Evolutionary conservation across 345 rosid species (phyloP).

Genomic region (Adansonia digitata): DNA sequence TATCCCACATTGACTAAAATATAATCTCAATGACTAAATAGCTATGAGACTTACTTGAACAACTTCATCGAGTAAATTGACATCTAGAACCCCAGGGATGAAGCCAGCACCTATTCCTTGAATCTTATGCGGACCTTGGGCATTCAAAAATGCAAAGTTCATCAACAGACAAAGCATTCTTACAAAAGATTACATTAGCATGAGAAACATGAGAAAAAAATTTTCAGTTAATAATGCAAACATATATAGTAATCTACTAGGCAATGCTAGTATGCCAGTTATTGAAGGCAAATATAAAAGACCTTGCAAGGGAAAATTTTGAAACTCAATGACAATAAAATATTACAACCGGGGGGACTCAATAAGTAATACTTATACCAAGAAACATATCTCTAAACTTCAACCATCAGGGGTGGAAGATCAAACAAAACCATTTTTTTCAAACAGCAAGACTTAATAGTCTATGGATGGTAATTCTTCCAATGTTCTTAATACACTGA

Average conservation of each 20-base stretch:
- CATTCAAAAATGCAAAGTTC: not conserved
- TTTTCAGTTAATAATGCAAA: not conserved
- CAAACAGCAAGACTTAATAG: not conserved
- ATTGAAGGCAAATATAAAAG: not conserved
- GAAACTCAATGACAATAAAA: not conserved
- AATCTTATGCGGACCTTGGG: constrained; percentile 48
- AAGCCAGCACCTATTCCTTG: constrained; percentile 68
- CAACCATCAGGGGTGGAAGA: not conserved
- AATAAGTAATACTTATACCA: too few relatives aligned
- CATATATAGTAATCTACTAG: not conserved
- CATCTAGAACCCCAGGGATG: constrained; percentile 44
- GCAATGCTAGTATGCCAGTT: not conserved
- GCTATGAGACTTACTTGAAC: not conserved
- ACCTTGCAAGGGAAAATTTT: not conserved
- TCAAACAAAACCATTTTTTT: not conserved
- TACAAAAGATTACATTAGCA: not conserved
- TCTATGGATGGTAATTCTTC: not conserved
- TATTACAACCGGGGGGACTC: too few relatives aligned
- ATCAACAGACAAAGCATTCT: not conserved
- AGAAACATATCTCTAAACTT: not conserved
- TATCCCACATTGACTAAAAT: not conserved
- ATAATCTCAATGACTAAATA: not conserved
- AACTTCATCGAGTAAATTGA: constrained; percentile 41
- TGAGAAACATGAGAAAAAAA: not conserved
- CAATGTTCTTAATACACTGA: too few relatives aligned